Evolutionary conservation across 1,139 yeast genomes (phyloP).

Genomic region (Kurtzmaniella quercitrusa): DNA sequence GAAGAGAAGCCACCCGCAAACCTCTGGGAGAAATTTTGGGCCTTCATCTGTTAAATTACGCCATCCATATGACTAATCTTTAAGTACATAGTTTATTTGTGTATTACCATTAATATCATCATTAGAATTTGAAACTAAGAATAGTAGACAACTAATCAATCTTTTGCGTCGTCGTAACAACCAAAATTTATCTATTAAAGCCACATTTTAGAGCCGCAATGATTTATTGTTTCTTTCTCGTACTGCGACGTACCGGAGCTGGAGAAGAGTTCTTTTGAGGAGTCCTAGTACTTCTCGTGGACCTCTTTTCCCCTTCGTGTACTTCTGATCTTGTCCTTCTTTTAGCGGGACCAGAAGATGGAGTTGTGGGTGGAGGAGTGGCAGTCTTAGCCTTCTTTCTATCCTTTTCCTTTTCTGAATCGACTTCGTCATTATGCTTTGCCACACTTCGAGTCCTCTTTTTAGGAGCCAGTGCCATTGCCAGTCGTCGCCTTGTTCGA

Average conservation of each 20-base stretch:
- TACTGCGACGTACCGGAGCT: constrained; percentile 4
- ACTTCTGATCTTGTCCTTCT: constrained; percentile 26
- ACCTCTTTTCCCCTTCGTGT: constrained; percentile 10
- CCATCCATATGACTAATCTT: not conserved
- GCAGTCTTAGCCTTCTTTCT: constrained; percentile 5
- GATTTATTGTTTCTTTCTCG: constrained; percentile 10
- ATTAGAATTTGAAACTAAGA: not conserved
- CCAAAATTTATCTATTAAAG: too few species aligned
- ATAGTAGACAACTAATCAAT: not conserved
- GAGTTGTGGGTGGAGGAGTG: constrained; percentile 9
- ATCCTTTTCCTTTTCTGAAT: constrained; percentile 8
- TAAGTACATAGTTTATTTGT: not conserved
- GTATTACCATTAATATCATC: not conserved
- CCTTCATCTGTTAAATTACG: constrained; percentile 15
- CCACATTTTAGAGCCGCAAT: too few species aligned
- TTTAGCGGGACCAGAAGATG: constrained; percentile 14
- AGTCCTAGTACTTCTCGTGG: constrained; percentile 21
- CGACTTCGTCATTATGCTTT: constrained; percentile 17
- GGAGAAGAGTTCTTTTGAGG: constrained; percentile 8
- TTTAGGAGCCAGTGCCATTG: constrained; percentile 15
- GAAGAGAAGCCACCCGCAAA: constrained; percentile 47
- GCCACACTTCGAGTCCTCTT: constrained; percentile 28
- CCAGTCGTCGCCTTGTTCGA: constrained; percentile 8
- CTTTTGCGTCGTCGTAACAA: too few species aligned
- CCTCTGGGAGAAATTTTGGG: constrained; percentile 56